phyloP scores from a whole-genome alignment of 495 filamentous ascomycete genomes.

The Bryoglossum gracile region DNA sequence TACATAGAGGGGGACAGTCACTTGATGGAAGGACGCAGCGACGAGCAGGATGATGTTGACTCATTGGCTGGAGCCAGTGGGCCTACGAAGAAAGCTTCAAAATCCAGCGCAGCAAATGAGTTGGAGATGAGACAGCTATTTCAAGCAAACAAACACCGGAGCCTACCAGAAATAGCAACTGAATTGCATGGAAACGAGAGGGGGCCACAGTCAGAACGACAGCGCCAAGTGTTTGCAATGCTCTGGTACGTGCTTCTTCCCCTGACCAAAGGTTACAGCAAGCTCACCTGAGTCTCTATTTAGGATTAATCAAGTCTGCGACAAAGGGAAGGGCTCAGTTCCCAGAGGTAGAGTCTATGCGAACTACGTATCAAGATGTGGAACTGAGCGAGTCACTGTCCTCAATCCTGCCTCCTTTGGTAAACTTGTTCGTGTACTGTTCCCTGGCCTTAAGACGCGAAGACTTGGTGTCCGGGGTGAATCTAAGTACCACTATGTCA shows the following conservation, averaged over 20 bases:
- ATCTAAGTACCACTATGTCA: constrained; percentile 97
- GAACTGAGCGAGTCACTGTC: constrained; percentile 83
- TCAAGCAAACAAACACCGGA: constrained; percentile 62
- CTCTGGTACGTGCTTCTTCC: constrained; percentile 62
- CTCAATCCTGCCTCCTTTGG: constrained; percentile 96
- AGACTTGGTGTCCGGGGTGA: constrained; percentile 89
- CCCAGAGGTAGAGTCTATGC: constrained; percentile 89
- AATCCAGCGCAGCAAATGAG: constrained; percentile 78
- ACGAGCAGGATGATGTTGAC: constrained; percentile 60
- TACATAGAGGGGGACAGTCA: constrained; percentile 62
- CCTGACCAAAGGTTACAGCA: background rate
- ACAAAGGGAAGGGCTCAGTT: constrained; percentile 73
- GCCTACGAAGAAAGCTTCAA: constrained; percentile 52
- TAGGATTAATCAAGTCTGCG: constrained; percentile 81
- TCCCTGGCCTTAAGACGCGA: constrained; percentile 87
- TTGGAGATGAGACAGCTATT: constrained; percentile 84
- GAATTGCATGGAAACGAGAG: constrained; percentile 59
- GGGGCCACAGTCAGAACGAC: constrained; percentile 78
- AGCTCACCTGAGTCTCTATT: background rate
- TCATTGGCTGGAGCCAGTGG: constrained; percentile 47
- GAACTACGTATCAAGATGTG: constrained; percentile 84
- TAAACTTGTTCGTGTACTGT: constrained; percentile 92
- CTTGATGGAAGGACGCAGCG: constrained; percentile 50
- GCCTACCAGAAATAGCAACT: constrained; percentile 72
- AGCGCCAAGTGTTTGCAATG: constrained; percentile 96